phyloP scores from a whole-genome alignment of 179 eudicot species.

The Beta corolliflora region DNA sequence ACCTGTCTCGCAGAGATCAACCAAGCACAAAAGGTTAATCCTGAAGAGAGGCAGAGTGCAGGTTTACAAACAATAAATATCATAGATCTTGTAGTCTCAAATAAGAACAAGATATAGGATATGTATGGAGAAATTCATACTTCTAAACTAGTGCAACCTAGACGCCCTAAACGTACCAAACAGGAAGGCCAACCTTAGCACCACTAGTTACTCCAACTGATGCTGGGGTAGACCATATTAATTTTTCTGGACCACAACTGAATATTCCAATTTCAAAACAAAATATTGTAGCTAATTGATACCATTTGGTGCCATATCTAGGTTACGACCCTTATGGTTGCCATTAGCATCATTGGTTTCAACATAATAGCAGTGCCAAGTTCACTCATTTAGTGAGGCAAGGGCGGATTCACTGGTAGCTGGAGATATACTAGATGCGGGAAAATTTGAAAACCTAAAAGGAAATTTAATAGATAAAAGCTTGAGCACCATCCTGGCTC shows the following conservation, averaged over 20 bases:
- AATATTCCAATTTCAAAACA: neutral
- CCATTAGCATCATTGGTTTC: neutral
- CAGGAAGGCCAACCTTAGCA: neutral
- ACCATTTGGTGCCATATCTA: neutral
- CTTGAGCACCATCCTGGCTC: no score
- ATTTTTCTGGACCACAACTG: neutral
- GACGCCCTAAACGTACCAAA: neutral
- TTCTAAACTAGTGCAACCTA: neutral
- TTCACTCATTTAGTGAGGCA: neutral
- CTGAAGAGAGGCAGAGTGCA: neutral
- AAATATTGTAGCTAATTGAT: neutral
- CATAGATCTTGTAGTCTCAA: neutral
- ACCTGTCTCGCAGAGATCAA: neutral
- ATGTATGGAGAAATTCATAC: neutral
- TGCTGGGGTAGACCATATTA: neutral
- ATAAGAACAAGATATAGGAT: no score
- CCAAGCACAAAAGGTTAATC: neutral
- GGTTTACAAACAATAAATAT: neutral
- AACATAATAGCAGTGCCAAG: neutral
- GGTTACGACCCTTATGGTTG: neutral
- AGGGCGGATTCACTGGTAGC: neutral
- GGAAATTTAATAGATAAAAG: neutral
- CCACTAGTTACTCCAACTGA: neutral
- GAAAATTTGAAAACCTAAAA: neutral
- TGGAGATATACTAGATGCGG: neutral